Evolutionary conservation across 768 basidiomycete species (phyloP).

Genomic region (Podaxis rugospora): DNA sequence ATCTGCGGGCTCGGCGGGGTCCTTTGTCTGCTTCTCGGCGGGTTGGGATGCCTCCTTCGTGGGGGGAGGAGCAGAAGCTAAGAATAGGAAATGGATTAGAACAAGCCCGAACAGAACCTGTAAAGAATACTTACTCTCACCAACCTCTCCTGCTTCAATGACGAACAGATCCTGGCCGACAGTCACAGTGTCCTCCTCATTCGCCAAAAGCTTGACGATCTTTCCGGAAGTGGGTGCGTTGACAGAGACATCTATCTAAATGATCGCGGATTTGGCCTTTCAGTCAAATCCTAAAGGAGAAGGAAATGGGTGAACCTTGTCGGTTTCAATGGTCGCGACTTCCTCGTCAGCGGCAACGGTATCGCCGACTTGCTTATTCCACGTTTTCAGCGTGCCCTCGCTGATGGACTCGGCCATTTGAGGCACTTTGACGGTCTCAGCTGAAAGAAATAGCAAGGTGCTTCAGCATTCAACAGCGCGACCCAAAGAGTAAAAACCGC

Average conservation of each 20-base stretch:
- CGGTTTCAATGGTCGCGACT: slow-evolving; percentile 96
- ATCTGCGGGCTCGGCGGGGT: slow-evolving; percentile 39
- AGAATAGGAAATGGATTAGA: background rate
- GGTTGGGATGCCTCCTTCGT: slow-evolving; percentile 25
- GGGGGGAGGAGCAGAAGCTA: slow-evolving; percentile 21
- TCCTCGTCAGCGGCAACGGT: slow-evolving; percentile 90
- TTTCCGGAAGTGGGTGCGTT: slow-evolving; percentile 88
- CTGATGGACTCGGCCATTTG: slow-evolving; percentile 99
- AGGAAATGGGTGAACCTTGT: slow-evolving; percentile 63
- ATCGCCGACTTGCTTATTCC: slow-evolving; percentile 93
- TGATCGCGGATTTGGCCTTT: slow-evolving; percentile 1
- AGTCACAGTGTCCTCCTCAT: slow-evolving; percentile 90
- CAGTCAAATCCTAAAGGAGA: background rate
- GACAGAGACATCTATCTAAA: slow-evolving; percentile 93
- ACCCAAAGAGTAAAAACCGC: slow-evolving; percentile 15
- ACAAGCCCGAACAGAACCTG: background rate
- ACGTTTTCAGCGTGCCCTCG: slow-evolving; percentile 93
- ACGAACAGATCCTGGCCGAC: slow-evolving; percentile 94
- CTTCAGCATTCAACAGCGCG: background rate
- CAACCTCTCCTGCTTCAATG: slow-evolving; percentile 77
- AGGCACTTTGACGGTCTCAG: slow-evolving; percentile 90
- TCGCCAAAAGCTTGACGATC: slow-evolving; percentile 81
- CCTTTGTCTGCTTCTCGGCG: slow-evolving; percentile 27
- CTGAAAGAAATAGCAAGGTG: slow-evolving; percentile 26
- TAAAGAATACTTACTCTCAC: slow-evolving; percentile 34